phyloP scores from a whole-genome alignment of 805 yeast genomes.

The Candida cerambycidarum region DNA sequence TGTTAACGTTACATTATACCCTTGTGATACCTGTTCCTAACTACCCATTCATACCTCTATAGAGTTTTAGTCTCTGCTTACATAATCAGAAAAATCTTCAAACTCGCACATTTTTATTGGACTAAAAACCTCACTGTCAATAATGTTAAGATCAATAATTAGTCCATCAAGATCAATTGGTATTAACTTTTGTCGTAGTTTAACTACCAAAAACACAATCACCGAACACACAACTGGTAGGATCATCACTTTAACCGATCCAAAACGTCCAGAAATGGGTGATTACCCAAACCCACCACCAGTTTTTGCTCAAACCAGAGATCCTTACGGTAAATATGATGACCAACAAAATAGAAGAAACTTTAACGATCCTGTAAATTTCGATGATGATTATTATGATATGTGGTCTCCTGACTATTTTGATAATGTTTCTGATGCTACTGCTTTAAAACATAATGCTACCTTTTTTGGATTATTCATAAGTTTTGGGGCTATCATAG shows the following conservation, averaged over 20 bases:
- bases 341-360: constrained; percentile 82
- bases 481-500: constrained; percentile 45
- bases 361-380: constrained; percentile 67
- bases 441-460: constrained; percentile 60
- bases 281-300: constrained; percentile 66
- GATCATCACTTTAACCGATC: constrained; percentile 41
- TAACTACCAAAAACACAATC: constrained; percentile 38
- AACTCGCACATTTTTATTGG: constrained; percentile 12
- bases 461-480: constrained; percentile 43
- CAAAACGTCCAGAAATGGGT: constrained; percentile 42
- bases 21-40: no score
- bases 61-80: background rate
- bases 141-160: constrained; percentile 7
- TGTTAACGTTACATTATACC: no score
- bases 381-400: constrained; percentile 71
- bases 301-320: constrained; percentile 61
- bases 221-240: constrained; percentile 41
- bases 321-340: constrained; percentile 72
- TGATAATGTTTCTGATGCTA: constrained; percentile 55
- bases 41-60: no score
- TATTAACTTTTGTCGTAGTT: constrained; percentile 13
- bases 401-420: constrained; percentile 85
- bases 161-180: constrained; percentile 1
- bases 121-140: constrained; percentile 5
- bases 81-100: constrained; percentile 1